A percentile compares a stretch with the other conserved stretches of the same genome.
Evolutionary conservation across 441 rosid genomes (phyloP).

Genomic region (Gossypium davidsonii): DNA sequence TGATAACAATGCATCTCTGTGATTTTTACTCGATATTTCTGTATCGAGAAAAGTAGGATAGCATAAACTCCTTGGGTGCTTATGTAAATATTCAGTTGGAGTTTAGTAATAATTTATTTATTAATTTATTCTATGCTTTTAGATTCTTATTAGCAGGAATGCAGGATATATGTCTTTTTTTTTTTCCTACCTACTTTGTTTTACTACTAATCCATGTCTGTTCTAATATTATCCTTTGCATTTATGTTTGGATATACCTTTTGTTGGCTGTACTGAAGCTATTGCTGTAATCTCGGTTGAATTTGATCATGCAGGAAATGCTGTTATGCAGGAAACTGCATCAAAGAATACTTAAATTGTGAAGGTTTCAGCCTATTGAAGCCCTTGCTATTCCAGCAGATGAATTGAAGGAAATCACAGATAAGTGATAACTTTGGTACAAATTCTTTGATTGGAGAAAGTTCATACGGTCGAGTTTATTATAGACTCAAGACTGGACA

Average conservation of each 20-base stretch:
- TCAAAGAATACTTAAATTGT: slow-evolving; percentile 57
- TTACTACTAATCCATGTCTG: not conserved
- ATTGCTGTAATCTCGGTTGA: slow-evolving; percentile 11
- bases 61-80: not conserved
- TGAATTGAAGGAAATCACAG: slow-evolving; percentile 61
- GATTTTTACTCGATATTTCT: not conserved
- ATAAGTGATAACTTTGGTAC: slow-evolving; percentile 56
- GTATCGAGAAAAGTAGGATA: not conserved
- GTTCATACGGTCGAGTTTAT: slow-evolving; percentile 65
- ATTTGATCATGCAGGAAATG: slow-evolving; percentile 39
- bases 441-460: slow-evolving; percentile 61
- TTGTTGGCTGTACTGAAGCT: not conserved
- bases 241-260: not conserved
- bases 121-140: not conserved
- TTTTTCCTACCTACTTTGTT: not conserved
- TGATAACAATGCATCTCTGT: not conserved
- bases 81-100: not conserved
- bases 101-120: not conserved
- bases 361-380: slow-evolving; percentile 77
- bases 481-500: slow-evolving; percentile 40
- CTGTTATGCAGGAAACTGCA: slow-evolving; percentile 51
- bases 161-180: not conserved
- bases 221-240: not conserved
- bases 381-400: slow-evolving; percentile 54
- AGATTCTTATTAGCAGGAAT: not conserved